Conservation (phyloP, 805 yeast genomes). For the Yarrowia phangngaensis region DNA sequence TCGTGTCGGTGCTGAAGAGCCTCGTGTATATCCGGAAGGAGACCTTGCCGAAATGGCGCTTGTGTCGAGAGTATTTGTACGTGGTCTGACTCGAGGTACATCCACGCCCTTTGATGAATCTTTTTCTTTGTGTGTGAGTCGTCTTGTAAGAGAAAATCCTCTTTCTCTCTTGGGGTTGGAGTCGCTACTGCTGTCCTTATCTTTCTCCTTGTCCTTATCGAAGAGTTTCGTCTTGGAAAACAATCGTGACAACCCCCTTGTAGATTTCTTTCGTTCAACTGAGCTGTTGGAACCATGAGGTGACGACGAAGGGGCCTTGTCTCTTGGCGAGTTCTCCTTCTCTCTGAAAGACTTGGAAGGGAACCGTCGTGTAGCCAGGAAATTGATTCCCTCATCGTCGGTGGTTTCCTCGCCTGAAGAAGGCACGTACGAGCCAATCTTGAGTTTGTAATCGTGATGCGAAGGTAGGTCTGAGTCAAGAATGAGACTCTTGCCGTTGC, state of each 20-base stretch:
- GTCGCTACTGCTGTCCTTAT: constrained; percentile 2
- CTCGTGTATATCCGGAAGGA: constrained; percentile 8
- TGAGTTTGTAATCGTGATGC: constrained; percentile 19
- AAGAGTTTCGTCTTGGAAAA: constrained; percentile 24
- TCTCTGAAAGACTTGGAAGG: constrained; percentile 3
- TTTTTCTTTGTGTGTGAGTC: constrained; percentile 21
- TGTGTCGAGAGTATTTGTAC: constrained; percentile 21
- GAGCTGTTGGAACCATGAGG: constrained; percentile 1
- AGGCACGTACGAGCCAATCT: constrained; percentile 23
- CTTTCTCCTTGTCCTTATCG: constrained; percentile 4
- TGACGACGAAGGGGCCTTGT: too few species aligned
- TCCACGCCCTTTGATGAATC: constrained; percentile 2
- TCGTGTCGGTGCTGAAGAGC: constrained; percentile 18
- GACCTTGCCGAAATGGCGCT: constrained; percentile 6
- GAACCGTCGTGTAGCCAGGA: constrained; percentile 18
- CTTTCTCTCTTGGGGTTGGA: constrained; percentile 4
- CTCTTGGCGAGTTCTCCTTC: constrained; percentile 4
- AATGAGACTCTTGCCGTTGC: constrained; percentile 9
- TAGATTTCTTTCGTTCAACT: constrained; percentile 16
- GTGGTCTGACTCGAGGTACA: constrained; percentile 3
- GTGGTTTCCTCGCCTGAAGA: constrained; percentile 21
- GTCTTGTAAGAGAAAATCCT: constrained; percentile 20
- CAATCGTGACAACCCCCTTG: constrained; percentile 23
- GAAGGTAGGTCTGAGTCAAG: constrained; percentile 25
- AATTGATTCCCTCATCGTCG: constrained; percentile 25